Evolutionary conservation across 805 yeast genomes (phyloP), one percentile per base, ranked within the genome.

Genomic region (Lipomyces yamadae): DNA sequence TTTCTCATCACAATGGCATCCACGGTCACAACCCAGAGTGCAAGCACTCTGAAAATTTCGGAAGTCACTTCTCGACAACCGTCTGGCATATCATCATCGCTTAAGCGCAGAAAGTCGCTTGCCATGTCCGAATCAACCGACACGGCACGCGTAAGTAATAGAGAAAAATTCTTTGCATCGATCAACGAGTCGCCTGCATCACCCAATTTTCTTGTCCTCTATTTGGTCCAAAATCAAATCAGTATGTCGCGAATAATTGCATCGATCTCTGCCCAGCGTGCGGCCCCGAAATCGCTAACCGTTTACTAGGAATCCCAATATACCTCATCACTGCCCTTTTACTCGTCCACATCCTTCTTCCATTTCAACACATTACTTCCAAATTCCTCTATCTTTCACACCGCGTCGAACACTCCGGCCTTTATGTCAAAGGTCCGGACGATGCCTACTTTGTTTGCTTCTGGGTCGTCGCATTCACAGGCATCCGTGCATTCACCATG

Each of bases 401-500:
- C 61, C 82, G 77, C 68, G 53, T 58, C 39, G 68, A 63, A 53
- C 61, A 59, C 60, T 32, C 64, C 1, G 71, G 72, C 13, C 60
- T 60, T 50, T 70, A 56, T 45, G 65, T 63, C 52, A 71, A 67
- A 54, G 70, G 70, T 45, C 60, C 58, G 37, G 65, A 66, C 55
- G 73, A 73, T 35, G 58, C 74, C 1, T 64, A 72, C 48, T 72
- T 84, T 72, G 85, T 88, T 15, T 63, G 84, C 4, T 80, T 83
- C 59, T 84, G 87, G 79, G 80, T 90, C 7, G 78, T 89, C n/a
- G 74, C 80, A 11, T 78, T 88, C 63, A 83, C 87, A 0, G 82
- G 89, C 62, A 73, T 88, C 45, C 80, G 96, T 69, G 83, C 89
- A 4, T 76, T 83, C n/a, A 71, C 85, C 45, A 88, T 91, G 87